Evolutionary conservation across 2,329 filamentous ascomycete genomes (phyloP).

Genomic region (Apiospora aurea): DNA sequence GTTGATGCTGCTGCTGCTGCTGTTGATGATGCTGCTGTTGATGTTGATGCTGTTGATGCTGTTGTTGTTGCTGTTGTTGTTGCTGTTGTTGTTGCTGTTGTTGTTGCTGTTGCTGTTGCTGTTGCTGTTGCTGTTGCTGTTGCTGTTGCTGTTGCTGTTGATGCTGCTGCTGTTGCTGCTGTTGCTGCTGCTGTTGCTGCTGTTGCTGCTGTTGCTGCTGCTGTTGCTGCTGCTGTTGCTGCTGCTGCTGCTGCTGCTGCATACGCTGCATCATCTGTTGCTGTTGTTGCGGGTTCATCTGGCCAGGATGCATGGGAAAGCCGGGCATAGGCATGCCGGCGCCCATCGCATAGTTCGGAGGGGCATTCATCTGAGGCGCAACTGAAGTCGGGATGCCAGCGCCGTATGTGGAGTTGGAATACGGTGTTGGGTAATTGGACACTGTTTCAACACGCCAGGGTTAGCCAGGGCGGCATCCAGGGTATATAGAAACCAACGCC

Average conservation of each 20-base stretch:
- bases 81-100: slow-evolving; percentile 43
- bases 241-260: slow-evolving; percentile 37
- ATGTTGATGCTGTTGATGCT: slow-evolving; percentile 24
- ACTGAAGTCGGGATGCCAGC: slow-evolving; percentile 57
- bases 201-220: slow-evolving; percentile 36
- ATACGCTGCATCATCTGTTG: slow-evolving; percentile 36
- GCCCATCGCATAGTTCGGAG: slow-evolving; percentile 64
- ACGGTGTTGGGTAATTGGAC: slow-evolving; percentile 63
- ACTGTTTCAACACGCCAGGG: slow-evolving; percentile 49
- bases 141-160: slow-evolving; percentile 46
- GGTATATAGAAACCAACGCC: slow-evolving; percentile 19
- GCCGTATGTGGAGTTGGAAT: slow-evolving; percentile 64
- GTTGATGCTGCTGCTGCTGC: slow-evolving; percentile 25
- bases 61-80: background rate
- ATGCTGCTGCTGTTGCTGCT: background rate
- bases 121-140: slow-evolving; percentile 28
- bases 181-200: slow-evolving; percentile 35
- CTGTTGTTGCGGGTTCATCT: slow-evolving; percentile 53
- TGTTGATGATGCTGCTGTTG: background rate
- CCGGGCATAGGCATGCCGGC: slow-evolving; percentile 57
- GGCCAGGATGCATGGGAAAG: slow-evolving; percentile 61
- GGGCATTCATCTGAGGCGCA: slow-evolving; percentile 55
- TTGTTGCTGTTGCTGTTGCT: slow-evolving; percentile 28
- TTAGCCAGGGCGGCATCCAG: slow-evolving; percentile 29
- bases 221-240: slow-evolving; percentile 37